A percentile compares a stretch with the other conserved stretches of the same genome.
Evolutionary conservation across 495 filamentous ascomycete genomes (phyloP).

Genomic region (Bacidia gigantensis): DNA sequence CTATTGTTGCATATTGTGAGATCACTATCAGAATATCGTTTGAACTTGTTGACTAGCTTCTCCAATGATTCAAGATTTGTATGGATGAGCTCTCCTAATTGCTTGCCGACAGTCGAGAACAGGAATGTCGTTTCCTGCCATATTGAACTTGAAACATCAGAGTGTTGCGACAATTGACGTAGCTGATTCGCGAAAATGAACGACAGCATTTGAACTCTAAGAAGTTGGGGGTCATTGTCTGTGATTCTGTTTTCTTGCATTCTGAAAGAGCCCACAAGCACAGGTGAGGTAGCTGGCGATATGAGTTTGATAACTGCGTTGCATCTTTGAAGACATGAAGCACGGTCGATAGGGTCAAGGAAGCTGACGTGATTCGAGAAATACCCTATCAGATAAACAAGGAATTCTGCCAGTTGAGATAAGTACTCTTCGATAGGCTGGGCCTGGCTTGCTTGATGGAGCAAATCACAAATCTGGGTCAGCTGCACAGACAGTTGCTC

Average conservation of each 20-base stretch:
- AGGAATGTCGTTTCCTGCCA: background rate
- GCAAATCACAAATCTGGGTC: slow-evolving; percentile 40
- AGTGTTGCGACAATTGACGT: slow-evolving; percentile 29
- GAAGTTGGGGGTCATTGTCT: background rate
- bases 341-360: slow-evolving; percentile 36
- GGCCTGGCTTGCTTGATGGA: slow-evolving; percentile 21
- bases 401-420: slow-evolving; percentile 4
- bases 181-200: slow-evolving; percentile 30
- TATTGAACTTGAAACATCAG: slow-evolving; percentile 19
- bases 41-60: background rate
- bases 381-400: slow-evolving; percentile 33
- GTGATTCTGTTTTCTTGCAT: too few relatives aligned
- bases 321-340: slow-evolving; percentile 25
- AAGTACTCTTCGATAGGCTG: background rate
- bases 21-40: slow-evolving; percentile 29
- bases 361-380: slow-evolving; percentile 37
- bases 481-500: slow-evolving; percentile 55
- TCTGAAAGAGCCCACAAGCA: background rate
- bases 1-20: slow-evolving; percentile 48
- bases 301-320: slow-evolving; percentile 22
- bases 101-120: background rate
- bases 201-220: slow-evolving; percentile 18
- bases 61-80: background rate
- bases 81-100: background rate
- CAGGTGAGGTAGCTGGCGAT: too few relatives aligned